phyloP scores from a whole-genome alignment of 768 basidiomycete species.

The Termitomyces sp. region DNA sequence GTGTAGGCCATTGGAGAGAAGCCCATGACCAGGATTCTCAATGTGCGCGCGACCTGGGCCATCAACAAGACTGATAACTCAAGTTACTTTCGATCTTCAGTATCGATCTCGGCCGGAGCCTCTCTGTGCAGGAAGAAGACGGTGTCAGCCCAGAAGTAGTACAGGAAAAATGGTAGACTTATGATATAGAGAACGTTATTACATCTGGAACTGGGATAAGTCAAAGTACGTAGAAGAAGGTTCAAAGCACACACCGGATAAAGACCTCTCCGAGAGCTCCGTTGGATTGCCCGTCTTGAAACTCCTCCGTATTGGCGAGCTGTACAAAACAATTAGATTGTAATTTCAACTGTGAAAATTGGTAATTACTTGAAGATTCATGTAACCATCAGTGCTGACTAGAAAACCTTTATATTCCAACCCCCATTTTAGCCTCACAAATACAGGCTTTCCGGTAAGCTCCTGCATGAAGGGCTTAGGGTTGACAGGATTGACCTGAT shows the following conservation, averaged over 20 bases:
- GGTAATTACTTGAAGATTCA: constrained; percentile 87
- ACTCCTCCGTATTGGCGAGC: constrained; percentile 99
- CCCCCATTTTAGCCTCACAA: constrained; percentile 97
- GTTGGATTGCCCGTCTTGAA: constrained; percentile 91
- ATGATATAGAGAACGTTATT: constrained; percentile 97
- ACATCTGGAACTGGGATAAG: constrained; percentile 45
- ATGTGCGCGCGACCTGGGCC: background rate
- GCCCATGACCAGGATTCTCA: background rate
- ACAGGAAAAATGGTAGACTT: constrained; percentile 39
- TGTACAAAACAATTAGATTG: constrained; percentile 23
- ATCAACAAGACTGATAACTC: background rate
- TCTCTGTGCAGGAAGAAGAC: constrained; percentile 53
- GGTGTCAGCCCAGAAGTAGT: constrained; percentile 14
- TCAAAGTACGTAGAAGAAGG: background rate
- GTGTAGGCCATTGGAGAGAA: background rate
- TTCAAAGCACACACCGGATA: constrained; percentile 64
- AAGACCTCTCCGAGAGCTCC: constrained; percentile 98
- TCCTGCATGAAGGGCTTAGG: constrained; percentile 99
- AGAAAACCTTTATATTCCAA: constrained; percentile 98
- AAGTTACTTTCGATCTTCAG: background rate
- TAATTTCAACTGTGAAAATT: background rate
- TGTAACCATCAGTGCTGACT: constrained; percentile 97
- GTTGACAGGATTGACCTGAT: constrained; percentile 86
- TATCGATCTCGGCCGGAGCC: constrained; percentile 48
- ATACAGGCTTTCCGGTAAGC: constrained; percentile 94